These are phyloP conservation scores for Neofusicoccum ribis DNA, from an alignment of 2,329 filamentous ascomycete genomes.

Conservation along the genomic window DNA sequence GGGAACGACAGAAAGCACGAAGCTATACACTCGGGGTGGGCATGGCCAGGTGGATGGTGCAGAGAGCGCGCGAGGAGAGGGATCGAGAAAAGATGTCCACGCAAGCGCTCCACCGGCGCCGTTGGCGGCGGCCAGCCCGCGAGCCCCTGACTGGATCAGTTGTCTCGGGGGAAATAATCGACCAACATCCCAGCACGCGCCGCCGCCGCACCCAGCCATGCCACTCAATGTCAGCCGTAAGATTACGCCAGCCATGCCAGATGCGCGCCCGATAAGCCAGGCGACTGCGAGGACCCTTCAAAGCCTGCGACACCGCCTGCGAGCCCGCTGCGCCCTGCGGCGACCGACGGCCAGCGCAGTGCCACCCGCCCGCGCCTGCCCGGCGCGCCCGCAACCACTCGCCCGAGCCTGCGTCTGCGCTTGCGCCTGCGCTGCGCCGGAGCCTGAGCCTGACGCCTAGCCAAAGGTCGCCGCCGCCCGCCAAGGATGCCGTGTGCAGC, in stretches of 20 bases:
- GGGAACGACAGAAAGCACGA: slow-evolving; percentile 15
- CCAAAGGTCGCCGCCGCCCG: background rate
- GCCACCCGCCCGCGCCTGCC: background rate
- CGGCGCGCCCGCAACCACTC: too few species aligned
- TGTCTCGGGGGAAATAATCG: slow-evolving; percentile 15
- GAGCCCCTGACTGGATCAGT: slow-evolving; percentile 16
- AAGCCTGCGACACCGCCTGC: background rate
- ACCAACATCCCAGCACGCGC: slow-evolving; percentile 4
- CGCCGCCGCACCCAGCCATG: slow-evolving; percentile 16
- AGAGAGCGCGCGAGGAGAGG: slow-evolving; percentile 11
- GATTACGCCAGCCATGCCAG: slow-evolving; percentile 13
- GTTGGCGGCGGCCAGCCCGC: slow-evolving; percentile 16
- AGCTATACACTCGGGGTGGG: slow-evolving; percentile 10
- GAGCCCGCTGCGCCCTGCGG: background rate
- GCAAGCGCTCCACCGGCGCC: slow-evolving; percentile 17
- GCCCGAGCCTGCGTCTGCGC: too few species aligned
- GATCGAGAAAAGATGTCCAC: slow-evolving; percentile 18
- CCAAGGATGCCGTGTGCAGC: background rate
- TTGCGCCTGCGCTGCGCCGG: too few species aligned
- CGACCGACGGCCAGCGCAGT: background rate
- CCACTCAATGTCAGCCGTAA: slow-evolving; percentile 1
- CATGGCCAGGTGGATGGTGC: slow-evolving; percentile 15
- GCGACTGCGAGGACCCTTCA: background rate
- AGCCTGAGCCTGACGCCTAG: too few species aligned
- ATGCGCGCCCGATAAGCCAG: slow-evolving; percentile 1